Base-by-base conservation (phyloP, 495 filamentous ascomycete species). In the Penicillium steckii region DNA sequence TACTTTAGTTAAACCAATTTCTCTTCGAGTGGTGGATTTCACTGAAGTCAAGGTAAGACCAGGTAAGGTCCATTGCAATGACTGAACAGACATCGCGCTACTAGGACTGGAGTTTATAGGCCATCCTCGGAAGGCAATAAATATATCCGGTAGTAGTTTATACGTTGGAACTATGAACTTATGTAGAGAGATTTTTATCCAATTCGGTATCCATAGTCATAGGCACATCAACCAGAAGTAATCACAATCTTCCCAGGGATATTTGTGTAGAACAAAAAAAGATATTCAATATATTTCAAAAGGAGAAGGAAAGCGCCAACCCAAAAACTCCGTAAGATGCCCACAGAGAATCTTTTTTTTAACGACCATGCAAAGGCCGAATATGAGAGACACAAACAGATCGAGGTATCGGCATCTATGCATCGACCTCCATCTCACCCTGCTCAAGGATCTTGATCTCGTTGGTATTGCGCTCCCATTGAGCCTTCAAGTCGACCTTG, bases 401-500 rank as follows among this genome's bases (percentile, higher is more conserved):
- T 38, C 22, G 17, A 51, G n/a, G n/a, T 17, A 15, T 30, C 46
- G 44, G 22, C 47, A 56, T 56, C 59, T 72, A 60, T 55, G 59
- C 68, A 59, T 76, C 74, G 37, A 71, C 62, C 24, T 76, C 72
- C 71, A 74, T 77, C 7, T 54, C 67, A 29, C 57, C 65, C 50
- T 67, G 56, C 55, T 73, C 69, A 46, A 75, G 45, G 21, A 76
- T 63, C 55, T 68, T 70, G 8, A 80, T 65, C 55, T 77, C 64
- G 12, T 68, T 71, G 9, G 62, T 70, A 38, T 64, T 64, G 51
- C 70, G 61, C 3, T 62, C 67, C 76, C 77, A 82, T 51, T 66
- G 76, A 57, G 90, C 91, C 67, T 88, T 75, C 49, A 96, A 67
- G 56, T 81, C 70, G 19, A 98, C 83, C 56, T 76, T 81, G 73